Base-by-base conservation (phyloP, 495 filamentous ascomycete genomes). In the Daldinia decipiens region DNA sequence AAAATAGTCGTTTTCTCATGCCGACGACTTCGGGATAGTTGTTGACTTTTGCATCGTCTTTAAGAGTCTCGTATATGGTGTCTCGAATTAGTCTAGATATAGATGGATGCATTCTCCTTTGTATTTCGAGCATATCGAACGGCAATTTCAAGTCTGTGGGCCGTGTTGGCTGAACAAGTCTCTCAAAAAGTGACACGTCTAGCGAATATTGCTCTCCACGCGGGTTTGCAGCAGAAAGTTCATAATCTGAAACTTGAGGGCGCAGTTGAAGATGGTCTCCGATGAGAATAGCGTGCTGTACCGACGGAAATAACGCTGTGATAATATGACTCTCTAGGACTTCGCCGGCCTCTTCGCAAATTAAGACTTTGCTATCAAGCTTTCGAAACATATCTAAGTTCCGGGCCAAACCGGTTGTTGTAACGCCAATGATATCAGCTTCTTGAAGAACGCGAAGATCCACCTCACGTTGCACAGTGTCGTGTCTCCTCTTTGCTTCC, bases 321-420 rank as follows among this genome's bases (percentile, higher is more conserved):
- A 94, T 78, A 0, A 89, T 77, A 71, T 93, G 91, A 0, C 88
- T 82, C 69, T 94, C 91, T 21, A 93, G 74, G 0, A 94, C 89
- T 68, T 94, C 91, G 1, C 86, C 91, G 3, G 92, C 92, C 72
- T 94, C 92, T 79, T 94, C 91, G 58, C 87, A 89, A 13, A 95
- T 38, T 34, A 95, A 59, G 2, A 93, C 87, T 72, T 94, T 94
- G 24, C 82, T 79, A 13, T 78, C 71, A 3, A 94, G 65, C 9
- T 82, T 81, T 24, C 83, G 83, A 1, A 95, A 83, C 51, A 90
- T 73, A 3, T 86, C 79, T 0, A 92, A 72, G 54, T 90, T 89
- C 9, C 83, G 79, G 4, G 92, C 92, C 3, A 95, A 77, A 0
- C 92, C 91, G 0, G 88, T 87, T 1, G 93, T 93, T 0, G 92